phyloP scores from a whole-genome alignment of 768 basidiomycete species.

The Strobilomyces echinocephalus region DNA sequence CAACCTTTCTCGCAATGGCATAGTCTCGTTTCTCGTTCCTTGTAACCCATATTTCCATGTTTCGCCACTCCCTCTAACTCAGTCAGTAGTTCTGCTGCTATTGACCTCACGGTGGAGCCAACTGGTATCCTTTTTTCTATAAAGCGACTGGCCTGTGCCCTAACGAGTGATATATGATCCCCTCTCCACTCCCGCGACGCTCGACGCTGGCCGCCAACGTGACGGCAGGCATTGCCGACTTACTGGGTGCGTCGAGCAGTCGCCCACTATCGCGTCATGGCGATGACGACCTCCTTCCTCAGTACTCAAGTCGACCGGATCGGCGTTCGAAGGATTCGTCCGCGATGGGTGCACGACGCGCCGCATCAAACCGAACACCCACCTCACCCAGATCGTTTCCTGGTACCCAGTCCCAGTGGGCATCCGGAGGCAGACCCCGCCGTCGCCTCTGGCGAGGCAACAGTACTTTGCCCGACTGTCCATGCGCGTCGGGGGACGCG shows the following conservation, averaged over 20 bases:
- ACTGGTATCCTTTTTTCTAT: constrained; percentile 6
- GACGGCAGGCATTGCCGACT: constrained; percentile 67
- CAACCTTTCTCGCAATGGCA: too few species aligned
- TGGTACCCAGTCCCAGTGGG: too few species aligned
- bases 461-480: too few species aligned
- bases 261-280: background rate
- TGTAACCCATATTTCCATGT: too few species aligned
- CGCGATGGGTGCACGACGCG: constrained; percentile 88
- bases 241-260: constrained; percentile 54
- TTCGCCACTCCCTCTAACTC: too few species aligned
- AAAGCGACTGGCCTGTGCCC: constrained; percentile 6
- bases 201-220: constrained; percentile 49
- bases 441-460: too few species aligned
- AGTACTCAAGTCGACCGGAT: constrained; percentile 91
- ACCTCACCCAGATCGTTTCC: too few species aligned
- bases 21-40: too few species aligned
- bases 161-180: background rate
- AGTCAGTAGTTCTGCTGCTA: too few species aligned
- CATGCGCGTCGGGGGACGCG: too few species aligned
- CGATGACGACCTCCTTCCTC: background rate
- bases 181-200: background rate
- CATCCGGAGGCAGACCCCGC: too few species aligned
- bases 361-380: too few species aligned
- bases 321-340: constrained; percentile 75
- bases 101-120: constrained; percentile 26